Evolutionary conservation across 345 rosid species (phyloP).

Genomic region (Eucalyptus cladocalyx): DNA sequence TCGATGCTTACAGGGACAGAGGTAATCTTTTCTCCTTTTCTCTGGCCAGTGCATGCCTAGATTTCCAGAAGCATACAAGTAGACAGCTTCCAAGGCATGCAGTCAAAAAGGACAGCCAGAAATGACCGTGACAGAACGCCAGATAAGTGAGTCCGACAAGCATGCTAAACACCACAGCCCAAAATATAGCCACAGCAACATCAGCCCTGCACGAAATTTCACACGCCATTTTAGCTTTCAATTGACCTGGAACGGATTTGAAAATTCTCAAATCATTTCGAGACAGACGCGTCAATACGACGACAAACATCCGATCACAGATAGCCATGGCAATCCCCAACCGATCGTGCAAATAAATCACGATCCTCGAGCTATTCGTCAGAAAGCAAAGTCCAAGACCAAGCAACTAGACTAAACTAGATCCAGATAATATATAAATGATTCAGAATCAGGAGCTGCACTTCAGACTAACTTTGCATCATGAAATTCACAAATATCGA

Average conservation of each 20-base stretch:
- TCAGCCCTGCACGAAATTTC: conserved; percentile 21
- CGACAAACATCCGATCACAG: neutral
- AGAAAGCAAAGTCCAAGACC: neutral
- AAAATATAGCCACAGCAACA: conserved; percentile 28
- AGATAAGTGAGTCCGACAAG: conserved; percentile 17
- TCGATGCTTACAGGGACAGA: conserved; percentile 24
- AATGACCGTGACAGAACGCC: conserved; percentile 10
- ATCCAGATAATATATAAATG: neutral
- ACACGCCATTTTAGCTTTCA: neutral
- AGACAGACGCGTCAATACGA: neutral
- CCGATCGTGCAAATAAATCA: neutral
- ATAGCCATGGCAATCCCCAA: neutral
- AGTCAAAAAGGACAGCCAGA: conserved; percentile 13
- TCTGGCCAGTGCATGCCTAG: conserved; percentile 18
- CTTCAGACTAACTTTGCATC: neutral
- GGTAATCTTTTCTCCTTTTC: conserved; percentile 39
- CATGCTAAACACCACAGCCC: conserved; percentile 18
- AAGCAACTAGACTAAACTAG: neutral
- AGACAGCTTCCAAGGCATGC: conserved; percentile 18
- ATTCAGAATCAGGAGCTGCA: neutral
- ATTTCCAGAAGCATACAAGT: conserved; percentile 19
- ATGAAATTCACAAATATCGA: neutral
- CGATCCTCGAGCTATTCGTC: neutral
- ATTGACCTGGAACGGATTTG: neutral
- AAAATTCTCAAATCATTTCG: neutral